phyloP scores from a whole-genome alignment of 768 basidiomycete species.

The Rhizopogon sp. region DNA sequence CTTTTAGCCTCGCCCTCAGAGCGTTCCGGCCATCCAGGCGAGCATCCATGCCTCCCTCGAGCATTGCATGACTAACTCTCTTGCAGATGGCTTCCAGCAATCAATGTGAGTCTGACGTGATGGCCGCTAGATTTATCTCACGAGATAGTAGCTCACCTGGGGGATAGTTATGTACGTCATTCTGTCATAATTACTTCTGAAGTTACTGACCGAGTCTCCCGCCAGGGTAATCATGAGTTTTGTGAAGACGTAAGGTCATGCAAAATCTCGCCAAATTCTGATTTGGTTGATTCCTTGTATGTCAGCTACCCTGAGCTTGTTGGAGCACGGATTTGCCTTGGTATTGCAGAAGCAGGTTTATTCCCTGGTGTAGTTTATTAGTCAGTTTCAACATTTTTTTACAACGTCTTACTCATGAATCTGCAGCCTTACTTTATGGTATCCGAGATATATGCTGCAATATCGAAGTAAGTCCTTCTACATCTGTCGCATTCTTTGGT shows the following conservation, averaged over 20 bases:
- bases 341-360: conserved; percentile 63
- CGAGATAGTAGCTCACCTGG: too few relatives aligned
- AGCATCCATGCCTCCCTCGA: conserved; percentile 7
- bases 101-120: conserved; percentile 51
- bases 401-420: not conserved
- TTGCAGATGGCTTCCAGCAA: conserved; percentile 57
- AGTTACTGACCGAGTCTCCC: too few relatives aligned
- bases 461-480: conserved; percentile 28
- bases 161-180: too few relatives aligned
- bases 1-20: conserved; percentile 41
- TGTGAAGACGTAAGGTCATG: too few relatives aligned
- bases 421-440: conserved; percentile 59
- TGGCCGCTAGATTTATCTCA: too few relatives aligned
- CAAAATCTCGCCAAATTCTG: too few relatives aligned
- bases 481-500: not conserved
- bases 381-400: conserved; percentile 39
- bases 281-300: too few relatives aligned
- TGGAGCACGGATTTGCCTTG: conserved; percentile 52
- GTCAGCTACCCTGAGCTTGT: too few relatives aligned
- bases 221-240: too few relatives aligned
- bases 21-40: conserved; percentile 57
- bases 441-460: conserved; percentile 57
- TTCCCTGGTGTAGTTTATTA: conserved; percentile 76
- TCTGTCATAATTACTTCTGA: too few relatives aligned
- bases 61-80: conserved; percentile 1